Evolutionary conservation across 2,329 filamentous ascomycete species (phyloP), one percentile per base, ranked within the genome.

Genomic region (Mariannaea sp.): DNA sequence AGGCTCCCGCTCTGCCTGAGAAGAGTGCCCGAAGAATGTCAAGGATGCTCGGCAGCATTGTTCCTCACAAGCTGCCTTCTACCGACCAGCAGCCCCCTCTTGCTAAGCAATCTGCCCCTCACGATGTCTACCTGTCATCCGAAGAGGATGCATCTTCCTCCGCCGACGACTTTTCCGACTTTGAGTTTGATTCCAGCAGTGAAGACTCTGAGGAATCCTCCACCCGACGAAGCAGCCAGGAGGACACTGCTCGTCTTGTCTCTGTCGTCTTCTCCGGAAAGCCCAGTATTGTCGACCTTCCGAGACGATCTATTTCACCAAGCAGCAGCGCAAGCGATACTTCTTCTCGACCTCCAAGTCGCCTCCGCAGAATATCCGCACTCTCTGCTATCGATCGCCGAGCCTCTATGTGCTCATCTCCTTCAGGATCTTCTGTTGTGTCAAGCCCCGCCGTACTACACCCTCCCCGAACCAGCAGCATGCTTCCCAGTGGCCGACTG

Each of bases 131-230:
- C 68, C 78, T 87, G 20, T 86, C 83, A 2, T 86, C 83, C 0
- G 84, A 87, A 60, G 84, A 87, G 66, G 84, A 86, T 58, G 82
- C 78, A 24, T 86, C 84, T 1, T 84, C 84, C 1, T 82, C 80
- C 14, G 80, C 81, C 39, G 83, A 84, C 68, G 79, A 83, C 68
- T 80, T 80, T 57, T 85, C 81, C 49, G 80, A 83, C 62, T 78
- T 78, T 62, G 78, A 80, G 40, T 71, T 72, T 59, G 77, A 82
- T 58, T 79, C 76, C 42, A 73, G 72, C 16, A 75, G 68, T 54
- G 75, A 75, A 44, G 61, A 69, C 30, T 62, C 58, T 5, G 56
- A 64, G 45, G 44, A 60, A 60, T 58, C 64, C 4, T 45, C 51
- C 29, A 51, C 49, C n/a, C 60, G 73, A 53, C 70, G 75, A 35